Conservation (phyloP, 805 yeast genomes). For the Candida tallmaniae region DNA sequence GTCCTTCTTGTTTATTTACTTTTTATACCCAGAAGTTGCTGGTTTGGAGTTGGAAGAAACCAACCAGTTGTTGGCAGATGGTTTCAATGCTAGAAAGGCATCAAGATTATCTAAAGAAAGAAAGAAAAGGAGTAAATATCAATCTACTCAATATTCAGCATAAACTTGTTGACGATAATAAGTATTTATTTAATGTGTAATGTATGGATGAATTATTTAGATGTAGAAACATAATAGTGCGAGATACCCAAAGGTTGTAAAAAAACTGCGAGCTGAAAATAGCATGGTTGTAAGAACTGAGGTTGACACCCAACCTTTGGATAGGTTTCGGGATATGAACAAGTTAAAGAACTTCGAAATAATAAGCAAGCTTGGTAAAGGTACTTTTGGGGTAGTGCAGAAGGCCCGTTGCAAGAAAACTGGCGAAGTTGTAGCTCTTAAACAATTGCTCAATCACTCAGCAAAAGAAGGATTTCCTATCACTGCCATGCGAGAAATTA, state of each 20-base stretch:
- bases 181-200: too few relatives aligned
- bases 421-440: conserved; percentile 73
- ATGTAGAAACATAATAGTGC: too few relatives aligned
- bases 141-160: too few relatives aligned
- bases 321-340: conserved; percentile 28
- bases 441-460: conserved; percentile 74
- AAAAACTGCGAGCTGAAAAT: not conserved
- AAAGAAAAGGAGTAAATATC: conserved; percentile 21
- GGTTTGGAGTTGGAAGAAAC: conserved; percentile 91
- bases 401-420: conserved; percentile 61
- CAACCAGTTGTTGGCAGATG: conserved; percentile 72
- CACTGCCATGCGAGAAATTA: conserved; percentile 90
- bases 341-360: conserved; percentile 27
- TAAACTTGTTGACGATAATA: too few relatives aligned
- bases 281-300: conserved; percentile 2
- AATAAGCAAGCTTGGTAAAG: conserved; percentile 39
- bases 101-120: conserved; percentile 33
- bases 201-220: too few relatives aligned
- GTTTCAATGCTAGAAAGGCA: conserved; percentile 72
- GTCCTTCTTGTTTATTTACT: conserved; percentile 69
- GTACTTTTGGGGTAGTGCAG: conserved; percentile 68
- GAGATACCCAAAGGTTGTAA: too few relatives aligned
- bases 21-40: conserved; percentile 89
- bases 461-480: conserved; percentile 85
- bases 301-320: conserved; percentile 7